These are phyloP conservation scores for Quercus robur DNA, from an alignment of 306 rosid genomes.

Conservation along the genomic window DNA sequence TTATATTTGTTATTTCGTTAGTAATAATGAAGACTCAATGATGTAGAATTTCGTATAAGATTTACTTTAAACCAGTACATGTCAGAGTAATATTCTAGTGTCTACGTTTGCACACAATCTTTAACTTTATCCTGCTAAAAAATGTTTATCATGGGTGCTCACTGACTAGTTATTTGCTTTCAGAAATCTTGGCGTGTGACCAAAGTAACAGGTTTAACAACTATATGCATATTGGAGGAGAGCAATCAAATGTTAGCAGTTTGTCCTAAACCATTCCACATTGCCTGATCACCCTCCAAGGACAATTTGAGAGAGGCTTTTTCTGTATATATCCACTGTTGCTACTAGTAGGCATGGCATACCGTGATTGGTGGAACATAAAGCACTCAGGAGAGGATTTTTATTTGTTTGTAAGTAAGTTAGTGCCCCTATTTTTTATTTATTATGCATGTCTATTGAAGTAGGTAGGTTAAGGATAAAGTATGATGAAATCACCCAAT, in stretches of 20 bases:
- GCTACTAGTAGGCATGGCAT: not conserved
- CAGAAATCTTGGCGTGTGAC: constrained; percentile 19
- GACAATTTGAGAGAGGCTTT: constrained; percentile 2
- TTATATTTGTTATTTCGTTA: not conserved
- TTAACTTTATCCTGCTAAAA: not conserved
- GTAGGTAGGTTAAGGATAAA: constrained; percentile 28
- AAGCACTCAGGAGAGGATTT: not conserved
- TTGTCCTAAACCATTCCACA: constrained; percentile 4
- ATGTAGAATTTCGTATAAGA: not conserved
- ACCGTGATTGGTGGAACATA: too few relatives aligned
- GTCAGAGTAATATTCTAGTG: not conserved
- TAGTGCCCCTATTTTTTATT: not conserved
- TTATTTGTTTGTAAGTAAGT: constrained; percentile 7
- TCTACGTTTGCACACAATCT: not conserved
- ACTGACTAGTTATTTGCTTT: not conserved
- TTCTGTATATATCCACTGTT: constrained; percentile 33
- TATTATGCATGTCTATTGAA: constrained; percentile 18
- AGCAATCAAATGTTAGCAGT: not conserved
- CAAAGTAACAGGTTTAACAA: not conserved
- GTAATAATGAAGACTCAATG: constrained; percentile 7
- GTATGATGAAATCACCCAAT: constrained; percentile 27
- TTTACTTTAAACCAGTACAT: not conserved
- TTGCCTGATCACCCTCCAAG: constrained; percentile 2
- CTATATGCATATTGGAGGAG: not conserved
- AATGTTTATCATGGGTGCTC: not conserved